Conservation (phyloP, 2,329 filamentous ascomycete species). For the Phialophora macrospora region DNA sequence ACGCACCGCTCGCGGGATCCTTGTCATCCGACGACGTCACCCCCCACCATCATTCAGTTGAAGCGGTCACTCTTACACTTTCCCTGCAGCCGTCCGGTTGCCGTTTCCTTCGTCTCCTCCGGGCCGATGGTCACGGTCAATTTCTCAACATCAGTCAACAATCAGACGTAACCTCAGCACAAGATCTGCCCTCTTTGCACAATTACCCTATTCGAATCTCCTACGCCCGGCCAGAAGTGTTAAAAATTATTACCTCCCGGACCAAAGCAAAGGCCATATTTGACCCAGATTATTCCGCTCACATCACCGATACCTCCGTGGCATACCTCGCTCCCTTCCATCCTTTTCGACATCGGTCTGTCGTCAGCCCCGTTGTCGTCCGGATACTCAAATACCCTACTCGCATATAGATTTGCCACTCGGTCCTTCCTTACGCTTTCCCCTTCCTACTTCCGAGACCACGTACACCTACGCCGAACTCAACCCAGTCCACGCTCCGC, state of each 20-base stretch:
- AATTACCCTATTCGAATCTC: slow-evolving; percentile 18
- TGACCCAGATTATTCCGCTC: slow-evolving; percentile 14
- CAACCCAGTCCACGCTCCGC: slow-evolving; percentile 24
- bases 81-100: slow-evolving; percentile 15
- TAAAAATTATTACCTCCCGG: slow-evolving; percentile 16
- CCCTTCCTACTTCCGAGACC: slow-evolving; percentile 24
- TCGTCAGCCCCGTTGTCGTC: slow-evolving; percentile 24
- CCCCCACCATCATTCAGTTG: slow-evolving; percentile 3
- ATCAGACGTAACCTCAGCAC: slow-evolving; percentile 22
- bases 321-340: slow-evolving; percentile 26
- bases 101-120: slow-evolving; percentile 16
- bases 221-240: neutral
- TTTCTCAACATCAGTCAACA: slow-evolving; percentile 22
- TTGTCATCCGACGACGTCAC: slow-evolving; percentile 22
- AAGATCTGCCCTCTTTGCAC: slow-evolving; percentile 14
- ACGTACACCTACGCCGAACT: slow-evolving; percentile 21
- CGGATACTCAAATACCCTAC: slow-evolving; percentile 30
- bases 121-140: slow-evolving; percentile 18
- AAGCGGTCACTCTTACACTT: slow-evolving; percentile 16
- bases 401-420: slow-evolving; percentile 35
- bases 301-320: slow-evolving; percentile 28
- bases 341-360: slow-evolving; percentile 26
- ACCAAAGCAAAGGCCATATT: slow-evolving; percentile 22
- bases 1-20: neutral
- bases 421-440: slow-evolving; percentile 17